A percentile compares a stretch with the other conserved stretches of the same genome.
Evolutionary conservation across 2,329 filamentous ascomycete species (phyloP).

Genomic region (Talaromyces amestolkiae): DNA sequence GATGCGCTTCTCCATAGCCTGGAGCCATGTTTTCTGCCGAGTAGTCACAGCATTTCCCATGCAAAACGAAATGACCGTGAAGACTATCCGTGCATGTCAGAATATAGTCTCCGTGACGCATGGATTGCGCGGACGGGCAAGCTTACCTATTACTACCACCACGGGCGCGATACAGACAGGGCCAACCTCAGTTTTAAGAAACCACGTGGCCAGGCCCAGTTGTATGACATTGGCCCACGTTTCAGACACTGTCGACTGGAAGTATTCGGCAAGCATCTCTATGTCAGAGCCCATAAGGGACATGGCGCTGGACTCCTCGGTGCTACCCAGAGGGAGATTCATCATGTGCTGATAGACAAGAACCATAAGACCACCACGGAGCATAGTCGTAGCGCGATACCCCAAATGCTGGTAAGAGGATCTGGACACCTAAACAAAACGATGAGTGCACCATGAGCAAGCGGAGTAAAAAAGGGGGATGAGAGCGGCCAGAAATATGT

Average conservation of each 20-base stretch:
- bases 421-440: neutral
- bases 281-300: conserved; percentile 25
- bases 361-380: neutral
- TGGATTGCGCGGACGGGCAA: neutral
- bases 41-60: neutral
- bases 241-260: conserved; percentile 25
- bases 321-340: neutral
- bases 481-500: neutral
- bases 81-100: neutral
- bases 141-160: neutral
- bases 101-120: neutral
- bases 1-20: neutral
- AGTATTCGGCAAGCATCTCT: conserved; percentile 26
- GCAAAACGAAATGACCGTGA: neutral
- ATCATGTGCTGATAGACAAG: neutral
- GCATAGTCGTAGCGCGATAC: neutral
- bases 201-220: neutral
- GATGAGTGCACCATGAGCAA: too few relatives aligned
- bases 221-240: neutral
- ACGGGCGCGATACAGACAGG: neutral
- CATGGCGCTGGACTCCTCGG: conserved; percentile 27
- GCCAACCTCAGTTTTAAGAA: neutral
- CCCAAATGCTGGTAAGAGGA: neutral
- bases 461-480: too few relatives aligned
- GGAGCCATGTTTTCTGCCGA: neutral